Evolutionary conservation across 331 rosid genomes (phyloP), one percentile per base, ranked within the genome.

Genomic region (Acacia concinna): DNA sequence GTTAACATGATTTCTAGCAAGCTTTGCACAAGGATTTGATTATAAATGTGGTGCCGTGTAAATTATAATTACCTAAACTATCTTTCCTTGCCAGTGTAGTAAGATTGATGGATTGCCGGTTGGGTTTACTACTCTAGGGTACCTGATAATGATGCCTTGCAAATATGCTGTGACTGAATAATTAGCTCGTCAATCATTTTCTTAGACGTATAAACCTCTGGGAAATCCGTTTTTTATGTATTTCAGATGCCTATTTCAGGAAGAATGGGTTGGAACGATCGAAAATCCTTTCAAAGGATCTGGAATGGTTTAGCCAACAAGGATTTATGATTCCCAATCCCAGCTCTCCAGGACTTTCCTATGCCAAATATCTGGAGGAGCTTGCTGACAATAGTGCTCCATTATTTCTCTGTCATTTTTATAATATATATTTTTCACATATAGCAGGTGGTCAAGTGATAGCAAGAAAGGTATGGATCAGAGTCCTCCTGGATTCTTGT

Each of bases 261-360:
- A 91, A 84, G 75, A 90, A 91, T 18, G 97, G 98, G 30, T 79
- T 96, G 90, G 94, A 96, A 79, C 87, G 97, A 79, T 91, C 97
- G 6, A 84, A 89, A 74, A 78, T 76, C 47, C 73, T 93, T 70
- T 70, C 47, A 11, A 91, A 84, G 68, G 99, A 96, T 87, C 69
- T 96, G 28, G 88, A 89, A 59, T 89, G 97, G 94, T 84, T 93
- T 74, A 34, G 84, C 52, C 73, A 87, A 78, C 83, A 79, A 81
- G 97, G 94, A 2, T 20, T 66, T 75, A 84, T 15, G 78, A 85
- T 96, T 81, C 97, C 97, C 0, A 73, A 84, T 44, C 93, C 94
- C 46, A 86, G 87, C 65, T 71, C 76, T 71, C 86, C 92, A 0
- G 99, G 97, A 73, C 75, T 89, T 75, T 72, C 97, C 25, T 96